Base-by-base conservation (phyloP, 2,329 filamentous ascomycete genomes). In the Sporothrix protearum region DNA sequence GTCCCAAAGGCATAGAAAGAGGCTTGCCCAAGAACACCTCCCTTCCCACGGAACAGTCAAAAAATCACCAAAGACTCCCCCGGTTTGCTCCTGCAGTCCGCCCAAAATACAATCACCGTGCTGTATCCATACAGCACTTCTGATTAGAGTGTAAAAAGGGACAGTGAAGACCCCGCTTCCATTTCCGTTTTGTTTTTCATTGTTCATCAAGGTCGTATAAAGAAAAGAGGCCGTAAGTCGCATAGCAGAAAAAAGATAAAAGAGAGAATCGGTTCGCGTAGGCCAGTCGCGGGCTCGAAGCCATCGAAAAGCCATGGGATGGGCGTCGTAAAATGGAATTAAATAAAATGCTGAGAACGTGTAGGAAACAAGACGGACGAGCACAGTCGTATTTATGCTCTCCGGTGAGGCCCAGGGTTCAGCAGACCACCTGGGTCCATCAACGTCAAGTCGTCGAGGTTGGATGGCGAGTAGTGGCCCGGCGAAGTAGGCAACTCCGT, bases 371-470 rank as follows among this genome's bases (percentile, higher is more conserved):
- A 3, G 4, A 12, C 16, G 45, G 3, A 42, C n/a, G 47, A 39
- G 45, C 39, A 45, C 33, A 9, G 8, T 25, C 5, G 30, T n/a
- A n/a, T 25, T 42, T 5, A 61, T 61, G 19, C 16, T 28, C 45
- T 39, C 2, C 39, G 55, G n/a, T 47, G 28, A 8, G 51, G 22
- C 4, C 25, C 33, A 10, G 66, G 71, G 22, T 57, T 49, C 5
- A 76, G 53, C 2, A 76, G 61, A 1, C 75, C 75, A 2, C 75
- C 74, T 1, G 73, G 42, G 25, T 76, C 75, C 53, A 72, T 72
- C 61, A 76, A 55, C 8, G 59, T 71, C 30, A 76, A 49, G 28
- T 74, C 64, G 49, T 72, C 66, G 1, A 71, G n/a, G 51, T 66
- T 57, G 45, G 55, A 33, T 5, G 59, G 14, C 3, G 22, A 30